Evolutionary conservation across 106 monocot genomes (phyloP).

Genomic region (Allium sativum): DNA sequence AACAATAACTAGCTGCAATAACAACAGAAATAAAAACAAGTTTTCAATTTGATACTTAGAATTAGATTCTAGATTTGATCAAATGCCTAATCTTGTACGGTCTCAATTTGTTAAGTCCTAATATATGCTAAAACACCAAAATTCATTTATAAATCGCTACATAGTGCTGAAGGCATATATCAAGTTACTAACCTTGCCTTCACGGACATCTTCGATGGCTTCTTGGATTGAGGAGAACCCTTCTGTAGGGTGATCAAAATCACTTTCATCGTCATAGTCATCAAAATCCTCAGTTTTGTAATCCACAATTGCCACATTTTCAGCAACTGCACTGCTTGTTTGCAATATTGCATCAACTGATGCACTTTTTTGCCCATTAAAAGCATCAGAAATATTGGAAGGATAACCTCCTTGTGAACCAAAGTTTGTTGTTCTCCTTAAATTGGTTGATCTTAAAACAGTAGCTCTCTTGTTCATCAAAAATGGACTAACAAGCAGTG

Average conservation of each 20-base stretch:
- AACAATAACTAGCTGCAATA: constrained; percentile 77
- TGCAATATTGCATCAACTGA: constrained; percentile 20
- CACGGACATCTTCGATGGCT: constrained; percentile 68
- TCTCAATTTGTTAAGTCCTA: no score
- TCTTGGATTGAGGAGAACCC: constrained; percentile 66
- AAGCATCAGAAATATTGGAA: constrained; percentile 3
- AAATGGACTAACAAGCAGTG: constrained; percentile 5
- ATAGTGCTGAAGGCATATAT: no score
- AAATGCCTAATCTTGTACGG: no score
- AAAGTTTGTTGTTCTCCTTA: constrained; percentile 10
- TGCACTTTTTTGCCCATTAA: constrained; percentile 14
- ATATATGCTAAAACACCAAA: no score
- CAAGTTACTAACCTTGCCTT: constrained; percentile 55
- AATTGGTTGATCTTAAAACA: background rate
- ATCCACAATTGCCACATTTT: constrained; percentile 33
- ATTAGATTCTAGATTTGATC: no score
- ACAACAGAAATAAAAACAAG: no score
- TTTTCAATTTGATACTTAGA: no score
- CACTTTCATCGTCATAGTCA: constrained; percentile 28
- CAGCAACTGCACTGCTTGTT: constrained; percentile 33
- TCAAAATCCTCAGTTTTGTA: constrained; percentile 28
- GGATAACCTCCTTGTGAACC: constrained; percentile 12
- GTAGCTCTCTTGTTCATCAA: constrained; percentile 7
- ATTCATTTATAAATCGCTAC: no score
- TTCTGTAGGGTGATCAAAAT: constrained; percentile 58